These are phyloP conservation scores for Esteya vermicola DNA, from an alignment of 2,329 filamentous ascomycete species.

Conservation along the genomic window DNA sequence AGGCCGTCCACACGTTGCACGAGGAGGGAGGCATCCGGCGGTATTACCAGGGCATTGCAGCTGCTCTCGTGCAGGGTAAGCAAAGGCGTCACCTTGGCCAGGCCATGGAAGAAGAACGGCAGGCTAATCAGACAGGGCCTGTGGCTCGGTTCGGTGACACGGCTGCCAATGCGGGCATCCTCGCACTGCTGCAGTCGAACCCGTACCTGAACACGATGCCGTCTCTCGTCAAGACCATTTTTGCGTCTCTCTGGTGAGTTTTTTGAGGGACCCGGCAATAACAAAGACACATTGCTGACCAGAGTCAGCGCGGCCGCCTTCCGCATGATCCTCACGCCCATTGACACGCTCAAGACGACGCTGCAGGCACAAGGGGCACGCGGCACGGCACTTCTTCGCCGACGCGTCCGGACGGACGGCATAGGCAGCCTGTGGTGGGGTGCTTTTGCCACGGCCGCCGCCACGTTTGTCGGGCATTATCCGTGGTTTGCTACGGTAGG, in stretches of 20 bases:
- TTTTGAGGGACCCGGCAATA: neutral
- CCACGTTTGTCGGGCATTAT: conserved; percentile 33
- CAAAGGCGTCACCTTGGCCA: too few relatives aligned
- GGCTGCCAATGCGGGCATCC: conserved; percentile 33
- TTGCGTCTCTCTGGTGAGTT: conserved; percentile 27
- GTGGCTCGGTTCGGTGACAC: conserved; percentile 32
- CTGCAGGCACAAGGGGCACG: conserved; percentile 30
- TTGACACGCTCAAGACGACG: conserved; percentile 35
- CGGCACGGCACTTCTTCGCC: conserved; percentile 26
- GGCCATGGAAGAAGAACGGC: neutral
- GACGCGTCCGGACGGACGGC: conserved; percentile 27
- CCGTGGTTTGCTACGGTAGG: conserved; percentile 33
- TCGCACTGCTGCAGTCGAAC: conserved; percentile 30
- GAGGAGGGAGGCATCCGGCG: conserved; percentile 24
- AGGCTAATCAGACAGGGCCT: conserved; percentile 18
- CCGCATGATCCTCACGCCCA: conserved; percentile 31
- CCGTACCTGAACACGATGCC: conserved; percentile 27
- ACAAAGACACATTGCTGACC: neutral
- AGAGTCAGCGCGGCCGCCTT: conserved; percentile 25
- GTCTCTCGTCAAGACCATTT: conserved; percentile 27
- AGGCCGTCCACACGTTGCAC: conserved; percentile 25
- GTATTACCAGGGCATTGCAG: conserved; percentile 30
- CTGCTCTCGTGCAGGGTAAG: conserved; percentile 29
- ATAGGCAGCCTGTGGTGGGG: conserved; percentile 34
- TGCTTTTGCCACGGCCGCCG: conserved; percentile 30